Conservation (phyloP, 208 protist genomes). For the Angomonas deanei region DNA sequence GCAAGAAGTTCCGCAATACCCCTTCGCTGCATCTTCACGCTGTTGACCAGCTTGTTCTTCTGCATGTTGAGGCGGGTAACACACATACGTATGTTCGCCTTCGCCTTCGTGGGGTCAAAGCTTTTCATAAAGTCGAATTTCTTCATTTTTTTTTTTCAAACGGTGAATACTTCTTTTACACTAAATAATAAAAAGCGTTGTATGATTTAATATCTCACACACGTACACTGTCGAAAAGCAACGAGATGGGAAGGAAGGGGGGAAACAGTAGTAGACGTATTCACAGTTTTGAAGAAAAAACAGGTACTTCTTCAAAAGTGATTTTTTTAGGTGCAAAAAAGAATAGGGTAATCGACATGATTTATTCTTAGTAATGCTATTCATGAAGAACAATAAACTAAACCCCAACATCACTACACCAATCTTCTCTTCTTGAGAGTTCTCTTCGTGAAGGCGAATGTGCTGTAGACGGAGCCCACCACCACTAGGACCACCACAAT, state of each 20-base stretch:
- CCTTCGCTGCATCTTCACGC: conserved; percentile 79
- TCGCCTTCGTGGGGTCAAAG: conserved; percentile 71
- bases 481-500: conserved; percentile 12
- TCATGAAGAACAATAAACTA: background rate
- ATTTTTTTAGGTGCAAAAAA: background rate
- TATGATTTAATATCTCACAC: too few relatives aligned
- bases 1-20: conserved; percentile 80
- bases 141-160: too few relatives aligned
- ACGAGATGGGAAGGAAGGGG: background rate
- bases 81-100: conserved; percentile 80
- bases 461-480: conserved; percentile 18
- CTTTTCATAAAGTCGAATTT: conserved; percentile 21
- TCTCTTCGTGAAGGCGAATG: conserved; percentile 34
- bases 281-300: too few relatives aligned
- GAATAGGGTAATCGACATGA: background rate
- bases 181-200: too few relatives aligned
- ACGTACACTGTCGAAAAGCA: too few relatives aligned
- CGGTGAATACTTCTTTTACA: too few relatives aligned
- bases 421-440: conserved; percentile 50
- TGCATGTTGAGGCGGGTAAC: conserved; percentile 81
- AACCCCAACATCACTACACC: conserved; percentile 7
- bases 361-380: background rate
- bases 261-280: too few relatives aligned
- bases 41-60: conserved; percentile 85
- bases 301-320: background rate